Evolutionary conservation across 1,284 basidiomycete genomes (phyloP), one percentile per base, ranked within the genome.

Genomic region (Hemileia vastatrix): DNA sequence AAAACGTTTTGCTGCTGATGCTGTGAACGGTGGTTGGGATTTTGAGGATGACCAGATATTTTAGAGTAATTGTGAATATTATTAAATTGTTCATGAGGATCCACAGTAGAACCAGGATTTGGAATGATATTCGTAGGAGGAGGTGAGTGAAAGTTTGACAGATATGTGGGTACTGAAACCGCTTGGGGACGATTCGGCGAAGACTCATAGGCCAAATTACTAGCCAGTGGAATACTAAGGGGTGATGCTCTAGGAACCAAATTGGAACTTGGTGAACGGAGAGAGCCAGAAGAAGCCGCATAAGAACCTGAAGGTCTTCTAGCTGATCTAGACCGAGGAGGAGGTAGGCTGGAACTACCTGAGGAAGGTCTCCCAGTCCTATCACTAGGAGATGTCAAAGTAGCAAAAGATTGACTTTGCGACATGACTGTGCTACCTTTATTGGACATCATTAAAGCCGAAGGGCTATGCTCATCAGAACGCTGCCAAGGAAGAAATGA

Each of bases 101-200:
- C n/a, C n/a, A n/a, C n/a, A n/a, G n/a, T n/a, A n/a, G n/a, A n/a
- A n/a, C n/a, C n/a, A n/a, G n/a, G n/a, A n/a, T n/a, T n/a, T n/a
- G 47, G 32, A 48, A 32, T 24, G 15, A 24, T 51, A 21, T 23
- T 51, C 5, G 11, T 57, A 31, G 47, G 49, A 36, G 18, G 27
- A 32, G 31, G 40, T 8, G 11, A 47, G 33, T n/a, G 15, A 21
- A 27, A 51, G 13, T 51, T 51, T 21, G 3, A 24, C 13, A 54
- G 18, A 54, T 54, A 54, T 9, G 52, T 54, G 21, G 57, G 57
- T 24, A 33, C 49, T 24, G 36, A 50, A 33, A n/a, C 19, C 3
- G 36, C 50, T 24, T 24, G 8, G 27, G 33, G 23, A 15, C n/a
- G n/a, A n/a, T n/a, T n/a, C n/a, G n/a, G n/a, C n/a, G n/a, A n/a